Conservation (phyloP, 2,329 filamentous ascomycete species). For the Fusarium metavorans region DNA sequence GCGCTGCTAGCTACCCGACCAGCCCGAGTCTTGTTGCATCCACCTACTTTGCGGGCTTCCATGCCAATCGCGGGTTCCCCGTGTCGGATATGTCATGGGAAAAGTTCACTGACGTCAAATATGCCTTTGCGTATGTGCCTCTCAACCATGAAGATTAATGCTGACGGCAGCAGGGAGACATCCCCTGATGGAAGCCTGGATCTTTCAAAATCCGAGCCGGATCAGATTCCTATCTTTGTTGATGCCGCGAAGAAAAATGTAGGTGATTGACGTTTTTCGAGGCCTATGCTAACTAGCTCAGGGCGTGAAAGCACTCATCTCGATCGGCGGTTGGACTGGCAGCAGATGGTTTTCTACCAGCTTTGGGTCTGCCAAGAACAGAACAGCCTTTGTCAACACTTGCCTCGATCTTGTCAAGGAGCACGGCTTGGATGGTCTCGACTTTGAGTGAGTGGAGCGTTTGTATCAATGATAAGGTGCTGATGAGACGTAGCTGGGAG, state of each 20-base stretch:
- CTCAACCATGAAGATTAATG: not conserved
- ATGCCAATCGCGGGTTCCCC: constrained; percentile 33
- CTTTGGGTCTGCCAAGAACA: constrained; percentile 32
- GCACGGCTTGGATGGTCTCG: constrained; percentile 29
- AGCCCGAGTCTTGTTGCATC: constrained; percentile 24
- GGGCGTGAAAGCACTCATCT: constrained; percentile 35
- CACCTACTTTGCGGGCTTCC: constrained; percentile 40
- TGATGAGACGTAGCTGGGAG: constrained; percentile 26
- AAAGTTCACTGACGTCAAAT: constrained; percentile 39
- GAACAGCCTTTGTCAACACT: constrained; percentile 27
- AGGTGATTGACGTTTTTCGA: not conserved
- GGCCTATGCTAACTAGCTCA: not conserved
- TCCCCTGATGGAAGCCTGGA: constrained; percentile 22
- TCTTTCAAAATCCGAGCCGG: constrained; percentile 20
- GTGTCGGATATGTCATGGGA: constrained; percentile 33
- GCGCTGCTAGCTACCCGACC: not conserved
- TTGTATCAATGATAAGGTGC: not conserved
- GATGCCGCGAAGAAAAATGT: constrained; percentile 32
- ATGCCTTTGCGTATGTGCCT: constrained; percentile 36
- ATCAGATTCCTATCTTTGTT: constrained; percentile 28
- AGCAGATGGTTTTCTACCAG: constrained; percentile 31
- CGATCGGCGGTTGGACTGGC: constrained; percentile 36
- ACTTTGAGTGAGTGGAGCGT: constrained; percentile 29
- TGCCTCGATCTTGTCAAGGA: constrained; percentile 28
- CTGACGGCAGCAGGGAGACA: constrained; percentile 28